Percentiles rank a stretch among this genome's conserved stretches.
Conservation (phyloP, 1,284 basidiomycete genomes). For the Hypsizygus ulmarius region DNA sequence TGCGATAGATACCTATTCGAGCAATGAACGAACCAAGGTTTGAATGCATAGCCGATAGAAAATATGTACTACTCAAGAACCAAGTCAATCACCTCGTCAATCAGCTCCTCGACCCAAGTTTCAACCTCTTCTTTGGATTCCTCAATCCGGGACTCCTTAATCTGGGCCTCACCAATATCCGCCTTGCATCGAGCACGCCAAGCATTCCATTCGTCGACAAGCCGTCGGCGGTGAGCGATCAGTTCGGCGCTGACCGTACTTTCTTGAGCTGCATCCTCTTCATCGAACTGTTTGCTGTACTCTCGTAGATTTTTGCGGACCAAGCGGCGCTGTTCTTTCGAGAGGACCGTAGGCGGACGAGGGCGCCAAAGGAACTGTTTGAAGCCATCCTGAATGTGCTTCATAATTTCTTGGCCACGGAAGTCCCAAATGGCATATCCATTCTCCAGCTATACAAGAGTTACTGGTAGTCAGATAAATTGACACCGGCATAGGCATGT, state of each 20-base stretch:
- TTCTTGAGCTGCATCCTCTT: slow-evolving; percentile 95
- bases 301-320: slow-evolving; percentile 92
- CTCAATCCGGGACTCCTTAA: slow-evolving; percentile 42
- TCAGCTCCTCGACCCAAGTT: slow-evolving; percentile 87
- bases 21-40: too few species aligned
- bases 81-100: slow-evolving; percentile 88
- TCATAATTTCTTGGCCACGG: slow-evolving; percentile 89
- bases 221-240: slow-evolving; percentile 85
- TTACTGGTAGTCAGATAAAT: slow-evolving; percentile 11
- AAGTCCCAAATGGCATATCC: slow-evolving; percentile 99
- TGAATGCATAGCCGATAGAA: too few species aligned
- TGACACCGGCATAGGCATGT: slow-evolving; percentile 10
- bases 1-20: too few species aligned
- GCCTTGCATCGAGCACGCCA: slow-evolving; percentile 58
- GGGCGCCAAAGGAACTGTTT: slow-evolving; percentile 99
- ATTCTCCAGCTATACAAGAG: slow-evolving; percentile 76
- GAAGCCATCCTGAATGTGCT: slow-evolving; percentile 90
- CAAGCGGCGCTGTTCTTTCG: slow-evolving; percentile 86
- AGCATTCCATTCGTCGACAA: slow-evolving; percentile 98
- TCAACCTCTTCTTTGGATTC: slow-evolving; percentile 83
- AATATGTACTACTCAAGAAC: slow-evolving; percentile 43
- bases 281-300: slow-evolving; percentile 90
- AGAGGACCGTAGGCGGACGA: slow-evolving; percentile 83
- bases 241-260: slow-evolving; percentile 93
- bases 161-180: slow-evolving; percentile 38